Evolutionary conservation across 2,329 filamentous ascomycete species (phyloP), one percentile per base, ranked within the genome.

Genomic region (Neonectria punicea): DNA sequence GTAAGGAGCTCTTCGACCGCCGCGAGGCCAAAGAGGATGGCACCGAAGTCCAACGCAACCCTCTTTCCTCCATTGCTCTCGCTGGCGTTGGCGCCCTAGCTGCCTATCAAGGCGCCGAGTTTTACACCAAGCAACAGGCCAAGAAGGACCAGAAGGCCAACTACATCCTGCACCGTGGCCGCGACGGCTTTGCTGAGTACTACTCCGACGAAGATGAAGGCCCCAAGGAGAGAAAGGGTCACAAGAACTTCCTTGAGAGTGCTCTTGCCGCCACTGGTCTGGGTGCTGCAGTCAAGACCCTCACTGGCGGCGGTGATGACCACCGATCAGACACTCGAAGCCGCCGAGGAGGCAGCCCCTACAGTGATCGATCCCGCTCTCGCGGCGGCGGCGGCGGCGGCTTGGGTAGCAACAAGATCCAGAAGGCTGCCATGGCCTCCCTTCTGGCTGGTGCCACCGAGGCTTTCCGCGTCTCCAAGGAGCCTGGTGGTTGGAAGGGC

Each of bases 361-460:
- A 84, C 53, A 83, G 81, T 41, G 82, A 82, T 34, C 80, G 86
- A 22, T 87, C 87, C 63, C 86, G 86, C 68, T 87, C 86, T 34
- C 81, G 84, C 47, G 82, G 85, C 61, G 83, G 76, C 36, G 36
- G 39, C n/a, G 39, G n/a, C 39, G 39, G 39, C 39, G 39, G 39
- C n/a, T 10, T 18, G 8, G n/a, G n/a, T 13, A 80, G 83, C 39
- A 85, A 83, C 72, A 92, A 92, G 73, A 87, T 93, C 51, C 90
- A 94, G 70, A 93, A 97, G 80, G 94, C 94, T 36, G 93, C 94
- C 77, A 95, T 96, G 83, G 94, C 95, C 36, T 96, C 94, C 20
- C 85, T 98, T 43, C 87, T 97, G 51, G 94, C 95, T 32, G 95
- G 94, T 73, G 95, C 94, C 44, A 92, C 94, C 59, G 94, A 98